A percentile compares a stretch with the other conserved stretches of the same genome.
These are phyloP conservation scores for Termitomyces heimii DNA, from an alignment of 768 basidiomycete species.

Conservation along the genomic window DNA sequence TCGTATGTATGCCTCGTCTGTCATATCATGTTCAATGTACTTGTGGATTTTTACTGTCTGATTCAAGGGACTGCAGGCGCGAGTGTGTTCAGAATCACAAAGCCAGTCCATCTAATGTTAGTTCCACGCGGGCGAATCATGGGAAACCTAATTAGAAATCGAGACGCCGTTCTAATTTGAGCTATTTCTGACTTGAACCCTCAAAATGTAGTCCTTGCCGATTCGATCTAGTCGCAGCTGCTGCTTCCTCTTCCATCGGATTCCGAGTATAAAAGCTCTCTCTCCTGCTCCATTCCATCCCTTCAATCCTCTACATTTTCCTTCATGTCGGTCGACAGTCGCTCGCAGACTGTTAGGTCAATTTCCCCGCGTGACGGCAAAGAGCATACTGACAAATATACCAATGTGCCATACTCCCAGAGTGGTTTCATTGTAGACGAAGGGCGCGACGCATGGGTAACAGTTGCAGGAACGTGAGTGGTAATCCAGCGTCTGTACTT, in stretches of 20 bases:
- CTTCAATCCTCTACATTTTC: not conserved
- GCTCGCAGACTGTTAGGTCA: constrained; percentile 1
- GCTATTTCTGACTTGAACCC: not conserved
- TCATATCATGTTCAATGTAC: not conserved
- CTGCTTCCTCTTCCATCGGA: constrained; percentile 3
- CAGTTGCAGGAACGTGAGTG: constrained; percentile 38
- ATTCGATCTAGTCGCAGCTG: constrained; percentile 1
- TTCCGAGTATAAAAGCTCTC: constrained; percentile 1
- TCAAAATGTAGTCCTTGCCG: not conserved
- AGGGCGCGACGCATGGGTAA: constrained; percentile 36
- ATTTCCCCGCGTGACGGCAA: not conserved
- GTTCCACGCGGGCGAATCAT: constrained; percentile 6
- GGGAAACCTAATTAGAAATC: not conserved
- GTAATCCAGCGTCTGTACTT: not conserved
- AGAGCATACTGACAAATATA: not conserved
- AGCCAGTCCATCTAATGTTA: constrained; percentile 3
- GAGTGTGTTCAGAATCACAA: not conserved
- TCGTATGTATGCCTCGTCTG: not conserved
- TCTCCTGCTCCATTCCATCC: not conserved
- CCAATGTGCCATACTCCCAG: not conserved
- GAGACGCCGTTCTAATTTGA: constrained; percentile 1
- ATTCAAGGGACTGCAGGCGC: not conserved
- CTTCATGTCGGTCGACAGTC: constrained; percentile 6
- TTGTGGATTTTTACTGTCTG: not conserved
- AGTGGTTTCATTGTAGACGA: constrained; percentile 22